Evolutionary conservation across 2,329 filamentous ascomycete species (phyloP).

Genomic region (Hymenoscyphus repandus): DNA sequence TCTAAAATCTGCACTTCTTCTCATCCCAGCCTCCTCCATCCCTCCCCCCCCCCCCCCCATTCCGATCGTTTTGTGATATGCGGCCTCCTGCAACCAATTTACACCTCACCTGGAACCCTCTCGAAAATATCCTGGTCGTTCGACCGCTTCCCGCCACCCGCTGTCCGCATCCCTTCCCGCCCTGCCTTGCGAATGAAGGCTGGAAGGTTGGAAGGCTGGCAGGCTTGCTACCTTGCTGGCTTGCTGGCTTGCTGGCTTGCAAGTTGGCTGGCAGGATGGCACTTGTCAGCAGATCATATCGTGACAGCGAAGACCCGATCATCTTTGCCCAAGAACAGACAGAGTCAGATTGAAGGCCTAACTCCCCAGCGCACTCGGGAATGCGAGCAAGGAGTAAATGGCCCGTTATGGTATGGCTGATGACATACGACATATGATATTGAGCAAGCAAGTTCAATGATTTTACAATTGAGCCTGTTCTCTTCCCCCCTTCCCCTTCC

Average conservation of each 20-base stretch:
- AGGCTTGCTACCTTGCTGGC: no score
- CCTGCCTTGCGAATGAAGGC: not conserved
- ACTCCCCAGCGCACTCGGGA: not conserved
- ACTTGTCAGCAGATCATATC: no score
- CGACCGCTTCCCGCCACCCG: not conserved
- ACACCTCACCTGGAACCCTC: not conserved
- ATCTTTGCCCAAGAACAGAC: no score
- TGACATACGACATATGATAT: not conserved
- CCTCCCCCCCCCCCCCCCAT: not conserved
- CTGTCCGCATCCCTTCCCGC: not conserved
- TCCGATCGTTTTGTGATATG: slow-evolving; percentile 1
- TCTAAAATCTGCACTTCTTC: not conserved
- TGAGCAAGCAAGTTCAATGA: not conserved
- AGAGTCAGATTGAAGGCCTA: not conserved
- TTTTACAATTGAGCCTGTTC: not conserved
- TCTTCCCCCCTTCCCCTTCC: no score
- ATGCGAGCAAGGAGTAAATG: not conserved
- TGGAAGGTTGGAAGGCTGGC: no score
- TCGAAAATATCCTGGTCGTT: not conserved
- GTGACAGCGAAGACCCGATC: no score
- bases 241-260: no score
- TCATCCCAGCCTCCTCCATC: not conserved
- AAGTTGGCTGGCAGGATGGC: no score
- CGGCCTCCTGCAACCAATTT: not conserved
- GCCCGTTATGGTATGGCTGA: not conserved